Evolutionary conservation across 2,329 filamentous ascomycete genomes (phyloP), one percentile per base, ranked within the genome.

Genomic region (Gyromitra esculenta): DNA sequence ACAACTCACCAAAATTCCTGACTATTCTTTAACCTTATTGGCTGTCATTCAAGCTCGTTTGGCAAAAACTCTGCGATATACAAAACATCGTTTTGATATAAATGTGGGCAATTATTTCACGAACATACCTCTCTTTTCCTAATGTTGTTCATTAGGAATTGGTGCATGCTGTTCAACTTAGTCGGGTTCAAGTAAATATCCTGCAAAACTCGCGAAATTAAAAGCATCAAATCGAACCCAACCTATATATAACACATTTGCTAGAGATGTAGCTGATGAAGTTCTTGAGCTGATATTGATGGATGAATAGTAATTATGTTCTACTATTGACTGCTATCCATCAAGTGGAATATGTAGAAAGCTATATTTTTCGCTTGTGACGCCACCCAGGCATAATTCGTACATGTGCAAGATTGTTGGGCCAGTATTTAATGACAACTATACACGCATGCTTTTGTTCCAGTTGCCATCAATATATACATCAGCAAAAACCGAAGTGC

Each of bases 81-180:
- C 0, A 54, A 11, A 39, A 6, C n/a, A 52, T 11, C n/a, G n/a
- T 4, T 77, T 74, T 45, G 41, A 64, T 39, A 15, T 77, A 8
- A 60, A 59, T 41, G 31, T 75, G 11, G 75, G 70, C 57, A 74
- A 69, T 35, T 69, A 62, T 13, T 66, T 75, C 56, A 63, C 60
- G 2, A 76, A 63, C 52, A 54, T 54, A 21, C 48, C 39, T 9
- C 35, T 59, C 9, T 72, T 31, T 63, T 66, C 1, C 1, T 3
- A 37, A 25, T 13, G 21, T 50, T 57, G 18, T 5, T 6, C 9
- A 25, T 7, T 37, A 31, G 63, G 21, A 41, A 67, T 57, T 25
- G 64, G 64, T 35, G 31, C 48, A 5, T 41, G 18, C n/a, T 2
- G 64, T 21, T 41, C 50, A 9, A 67, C 64, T 67, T 1, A 35